These are phyloP conservation scores for Cytospora piceae DNA, from an alignment of 2,329 filamentous ascomycete species.

Conservation along the genomic window DNA sequence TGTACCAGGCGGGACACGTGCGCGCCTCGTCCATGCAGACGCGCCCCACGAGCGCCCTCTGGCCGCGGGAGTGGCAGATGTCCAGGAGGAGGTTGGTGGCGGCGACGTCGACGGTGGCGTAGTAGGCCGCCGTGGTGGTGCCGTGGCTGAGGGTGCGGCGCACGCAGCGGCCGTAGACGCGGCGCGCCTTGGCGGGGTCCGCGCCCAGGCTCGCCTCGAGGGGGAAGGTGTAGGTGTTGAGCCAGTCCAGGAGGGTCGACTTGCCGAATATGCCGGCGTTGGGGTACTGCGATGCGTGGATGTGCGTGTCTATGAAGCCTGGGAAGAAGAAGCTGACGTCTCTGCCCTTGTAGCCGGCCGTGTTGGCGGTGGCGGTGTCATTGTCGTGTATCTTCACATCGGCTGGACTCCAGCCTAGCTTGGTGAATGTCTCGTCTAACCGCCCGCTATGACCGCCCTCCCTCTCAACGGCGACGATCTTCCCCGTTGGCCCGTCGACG, in stretches of 20 bases:
- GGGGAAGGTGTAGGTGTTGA: constrained; percentile 93
- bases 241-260: constrained; percentile 89
- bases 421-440: constrained; percentile 42
- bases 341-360: constrained; percentile 31
- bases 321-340: constrained; percentile 78
- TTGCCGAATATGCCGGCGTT: constrained; percentile 95
- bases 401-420: constrained; percentile 49
- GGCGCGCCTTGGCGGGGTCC: constrained; percentile 63
- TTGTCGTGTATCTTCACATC: constrained; percentile 43
- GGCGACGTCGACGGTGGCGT: constrained; percentile 82
- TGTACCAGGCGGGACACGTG: constrained; percentile 76
- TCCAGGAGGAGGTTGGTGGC: constrained; percentile 91
- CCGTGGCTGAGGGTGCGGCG: constrained; percentile 82
- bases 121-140: constrained; percentile 94
- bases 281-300: constrained; percentile 93
- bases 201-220: constrained; percentile 75
- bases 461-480: constrained; percentile 53
- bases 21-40: constrained; percentile 86
- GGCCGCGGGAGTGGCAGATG: constrained; percentile 77
- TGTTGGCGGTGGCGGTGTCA: neutral
- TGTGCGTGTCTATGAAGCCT: constrained; percentile 89
- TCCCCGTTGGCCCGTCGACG: constrained; percentile 51
- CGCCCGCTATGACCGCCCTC: constrained; percentile 41
- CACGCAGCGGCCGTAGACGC: constrained; percentile 78
- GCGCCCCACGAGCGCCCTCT: constrained; percentile 87